Evolutionary conservation across 495 filamentous ascomycete species (phyloP).

Genomic region (Xylaria intraflava): DNA sequence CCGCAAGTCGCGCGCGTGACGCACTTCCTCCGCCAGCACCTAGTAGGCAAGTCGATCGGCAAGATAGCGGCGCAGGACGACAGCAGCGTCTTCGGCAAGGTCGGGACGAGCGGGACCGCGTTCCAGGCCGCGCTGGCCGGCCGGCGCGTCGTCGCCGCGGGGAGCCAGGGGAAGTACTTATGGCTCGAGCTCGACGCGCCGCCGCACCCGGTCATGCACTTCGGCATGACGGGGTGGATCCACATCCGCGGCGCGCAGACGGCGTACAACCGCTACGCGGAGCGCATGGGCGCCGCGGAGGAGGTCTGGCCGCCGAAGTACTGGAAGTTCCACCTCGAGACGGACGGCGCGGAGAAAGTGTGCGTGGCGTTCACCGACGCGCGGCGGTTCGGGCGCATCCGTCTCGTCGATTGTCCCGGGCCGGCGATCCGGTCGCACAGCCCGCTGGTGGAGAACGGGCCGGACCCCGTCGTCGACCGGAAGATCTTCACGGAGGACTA

Average conservation of each 20-base stretch:
- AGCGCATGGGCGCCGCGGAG: conserved; percentile 48
- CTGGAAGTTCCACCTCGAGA: conserved; percentile 77
- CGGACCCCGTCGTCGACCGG: conserved; percentile 82
- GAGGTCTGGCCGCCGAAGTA: conserved; percentile 81
- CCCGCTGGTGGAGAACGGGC: conserved; percentile 84
- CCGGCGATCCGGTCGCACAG: conserved; percentile 65
- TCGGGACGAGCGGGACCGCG: conserved; percentile 63
- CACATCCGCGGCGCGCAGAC: conserved; percentile 71
- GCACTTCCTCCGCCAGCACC: conserved; percentile 69
- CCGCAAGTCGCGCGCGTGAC: conserved; percentile 69
- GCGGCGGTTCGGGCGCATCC: conserved; percentile 67
- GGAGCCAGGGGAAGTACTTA: conserved; percentile 93
- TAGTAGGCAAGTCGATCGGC: conserved; percentile 74
- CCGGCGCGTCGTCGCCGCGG: conserved; percentile 66
- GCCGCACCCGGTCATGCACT: conserved; percentile 87
- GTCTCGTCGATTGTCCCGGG: conserved; percentile 73
- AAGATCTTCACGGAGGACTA: conserved; percentile 67
- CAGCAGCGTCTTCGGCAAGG: conserved; percentile 78
- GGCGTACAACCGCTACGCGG: conserved; percentile 64
- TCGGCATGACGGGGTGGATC: conserved; percentile 86
- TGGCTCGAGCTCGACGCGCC: conserved; percentile 56
- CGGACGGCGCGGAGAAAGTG: conserved; percentile 46
- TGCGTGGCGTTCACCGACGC: conserved; percentile 81
- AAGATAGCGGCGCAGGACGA: conserved; percentile 69
- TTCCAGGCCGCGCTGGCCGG: conserved; percentile 68